Conservation (phyloP, 306 rosid species). For the Vicia villosa region DNA sequence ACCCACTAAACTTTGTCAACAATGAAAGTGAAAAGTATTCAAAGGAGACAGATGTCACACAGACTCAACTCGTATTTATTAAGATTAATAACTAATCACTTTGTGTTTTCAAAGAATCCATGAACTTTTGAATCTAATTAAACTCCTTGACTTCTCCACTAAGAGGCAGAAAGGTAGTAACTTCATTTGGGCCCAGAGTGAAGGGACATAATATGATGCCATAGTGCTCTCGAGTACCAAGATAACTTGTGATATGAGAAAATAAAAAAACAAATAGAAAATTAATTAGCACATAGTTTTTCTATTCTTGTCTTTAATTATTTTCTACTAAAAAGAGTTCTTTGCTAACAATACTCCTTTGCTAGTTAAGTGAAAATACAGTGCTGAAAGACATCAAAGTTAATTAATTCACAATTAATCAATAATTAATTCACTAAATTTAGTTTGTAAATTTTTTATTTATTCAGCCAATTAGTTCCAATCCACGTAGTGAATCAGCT, state of each 20-base stretch:
- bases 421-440: too few relatives aligned
- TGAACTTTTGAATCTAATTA: slow-evolving; percentile 44
- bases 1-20: slow-evolving; percentile 27
- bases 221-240: slow-evolving; percentile 47
- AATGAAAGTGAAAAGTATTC: slow-evolving; percentile 25
- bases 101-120: slow-evolving; percentile 51
- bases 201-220: slow-evolving; percentile 33
- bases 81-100: slow-evolving; percentile 29
- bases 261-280: background rate
- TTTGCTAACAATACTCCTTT: background rate
- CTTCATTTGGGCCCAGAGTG: slow-evolving; percentile 55
- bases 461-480: too few relatives aligned
- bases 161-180: slow-evolving; percentile 45
- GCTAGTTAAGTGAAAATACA: background rate
- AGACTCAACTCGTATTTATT: slow-evolving; percentile 28
- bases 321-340: slow-evolving; percentile 5
- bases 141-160: slow-evolving; percentile 86
- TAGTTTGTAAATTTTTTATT: too few relatives aligned
- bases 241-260: background rate
- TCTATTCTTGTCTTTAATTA: slow-evolving; percentile 1
- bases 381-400: too few relatives aligned
- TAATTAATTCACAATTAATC: too few relatives aligned
- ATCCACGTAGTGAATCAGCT: too few relatives aligned
- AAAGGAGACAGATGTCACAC: slow-evolving; percentile 38
- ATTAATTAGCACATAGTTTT: background rate